Evolutionary conservation across 2,329 filamentous ascomycete genomes (phyloP), one percentile per base, ranked within the genome.

Genomic region (Colletotrichum costaricense): DNA sequence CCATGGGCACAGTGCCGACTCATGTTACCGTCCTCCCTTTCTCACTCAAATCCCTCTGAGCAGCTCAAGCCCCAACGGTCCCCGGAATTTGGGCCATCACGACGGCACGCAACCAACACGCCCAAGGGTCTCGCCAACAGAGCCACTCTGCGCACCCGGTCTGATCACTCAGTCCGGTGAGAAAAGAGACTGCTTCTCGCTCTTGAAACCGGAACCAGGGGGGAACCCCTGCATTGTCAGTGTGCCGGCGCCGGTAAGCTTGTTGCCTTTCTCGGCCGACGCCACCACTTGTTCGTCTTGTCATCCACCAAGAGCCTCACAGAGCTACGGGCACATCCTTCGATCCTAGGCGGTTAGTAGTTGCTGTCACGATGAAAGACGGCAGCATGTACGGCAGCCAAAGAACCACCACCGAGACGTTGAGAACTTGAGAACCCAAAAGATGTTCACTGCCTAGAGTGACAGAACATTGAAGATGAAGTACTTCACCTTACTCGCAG

Each of bases 11-110:
- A 67, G 66, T 65, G 66, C 59, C 67, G 42, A 14, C 26, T 19
- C 59, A 11, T 33, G 8, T 33, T 33, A 8, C 14, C 5, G 7
- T 12, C n/a, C 5, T 22, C 38, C 9, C 57, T 24, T 55, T 26
- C 7, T 26, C 35, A 24, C 16, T 24, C 12, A 28, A 52, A 46
- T 30, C 4, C 14, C 14, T 42, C 33, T 8, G 24, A 8, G 2
- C 38, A 55, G 46, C 67, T 73, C 62, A 42, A 62, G 19, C 65
- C 65, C 64, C 64, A 73, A 70, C 67, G 35, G 67, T 57, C 67
- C 35, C 67, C 70, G 38, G 46, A 46, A 46, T 42, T 11, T 35
- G 33, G 22, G 9, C 38, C 69, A 46, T 72, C 38, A 38, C 56
- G n/a, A 35, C 19, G 8, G 42, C 42, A 49, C 35, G 24, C 38